Base-by-base conservation (phyloP, 1,284 basidiomycete species). In the Volvariella surrecta region DNA sequence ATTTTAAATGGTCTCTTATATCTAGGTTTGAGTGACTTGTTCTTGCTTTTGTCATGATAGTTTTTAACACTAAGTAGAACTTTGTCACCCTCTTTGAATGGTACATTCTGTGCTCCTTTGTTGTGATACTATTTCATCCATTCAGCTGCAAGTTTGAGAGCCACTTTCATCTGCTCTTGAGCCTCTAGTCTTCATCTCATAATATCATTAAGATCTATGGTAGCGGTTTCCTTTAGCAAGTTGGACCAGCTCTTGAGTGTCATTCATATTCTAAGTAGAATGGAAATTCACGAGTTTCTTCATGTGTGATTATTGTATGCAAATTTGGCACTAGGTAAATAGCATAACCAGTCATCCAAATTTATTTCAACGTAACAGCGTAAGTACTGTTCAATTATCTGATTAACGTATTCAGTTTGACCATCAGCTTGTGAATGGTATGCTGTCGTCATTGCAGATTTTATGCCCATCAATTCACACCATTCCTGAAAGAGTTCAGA, bases 311-410 rank as follows among this genome's bases (percentile, higher is more conserved):
- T 58, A 48, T 63, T 64, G 42, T 57, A 52, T 0, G 54, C 30
- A 32, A 68, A 67, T 32, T 68, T 57, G 0, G 59, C 52, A 0
- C 59, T 48, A 0, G 58, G 47, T 0, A 68, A 45, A 35, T 53
- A 56, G 10, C 58, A 45, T 1, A 44, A 40, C 70, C 71, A 74
- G 40, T 71, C 54, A 34, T 51, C 44, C 45, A 71, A 68, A 6
- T 52, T 31, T 32, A 66, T 48, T 32, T 61, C 59, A n/a, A 31
- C 32, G 21, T 54, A 64, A 0, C 54, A 39, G 0, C 45, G 17
- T 0, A 66, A 39, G 38, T 61, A 64, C 38, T 58, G 52, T 37
- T 71, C 56, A 0, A 72, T 16, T 32, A 60, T 55, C 40, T 63
- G 59, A 40, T 71, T 72, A 0, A 59, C 32, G 0, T 52, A 24